phyloP scores from a whole-genome alignment of 768 basidiomycete species.

The Leccinum barrowsii region DNA sequence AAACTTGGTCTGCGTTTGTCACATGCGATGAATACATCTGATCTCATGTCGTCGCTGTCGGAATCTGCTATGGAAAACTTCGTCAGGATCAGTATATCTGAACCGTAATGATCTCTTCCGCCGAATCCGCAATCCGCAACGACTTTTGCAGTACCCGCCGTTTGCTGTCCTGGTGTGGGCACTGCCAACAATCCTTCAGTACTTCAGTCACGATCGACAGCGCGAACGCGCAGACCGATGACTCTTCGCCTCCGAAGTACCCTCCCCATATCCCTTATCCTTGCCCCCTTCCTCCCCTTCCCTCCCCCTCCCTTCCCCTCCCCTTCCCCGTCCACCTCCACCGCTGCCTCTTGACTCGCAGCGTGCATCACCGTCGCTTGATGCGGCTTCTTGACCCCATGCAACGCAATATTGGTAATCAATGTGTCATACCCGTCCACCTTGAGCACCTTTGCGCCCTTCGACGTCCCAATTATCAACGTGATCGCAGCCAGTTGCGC shows the following conservation, averaged over 20 bases:
- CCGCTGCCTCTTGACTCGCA: conserved; percentile 75
- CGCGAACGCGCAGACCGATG: too few relatives aligned
- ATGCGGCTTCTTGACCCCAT: conserved; percentile 92
- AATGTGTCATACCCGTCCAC: conserved; percentile 96
- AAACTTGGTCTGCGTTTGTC: too few relatives aligned
- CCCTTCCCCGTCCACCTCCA: conserved; percentile 26
- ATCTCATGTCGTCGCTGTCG: too few relatives aligned
- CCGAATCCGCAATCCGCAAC: too few relatives aligned
- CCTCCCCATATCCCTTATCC: conserved; percentile 39
- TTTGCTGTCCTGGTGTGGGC: too few relatives aligned
- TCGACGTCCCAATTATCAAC: conserved; percentile 87
- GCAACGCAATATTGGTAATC: conserved; percentile 97
- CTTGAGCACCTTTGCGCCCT: conserved; percentile 86
- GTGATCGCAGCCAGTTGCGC: conserved; percentile 96
- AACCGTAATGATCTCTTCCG: too few relatives aligned
- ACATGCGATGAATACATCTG: too few relatives aligned
- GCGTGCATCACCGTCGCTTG: conserved; percentile 92
- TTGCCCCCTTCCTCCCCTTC: conserved; percentile 17
- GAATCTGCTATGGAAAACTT: too few relatives aligned
- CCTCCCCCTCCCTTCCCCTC: conserved; percentile 20
- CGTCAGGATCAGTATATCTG: too few relatives aligned
- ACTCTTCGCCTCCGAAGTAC: neutral
- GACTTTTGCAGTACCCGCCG: too few relatives aligned
- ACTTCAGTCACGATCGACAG: too few relatives aligned
- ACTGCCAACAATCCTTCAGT: too few relatives aligned